Percentiles rank a stretch among this genome's conserved stretches.
phyloP scores from a whole-genome alignment of 179 eudicot genomes.

The Corrigiola litoralis region DNA sequence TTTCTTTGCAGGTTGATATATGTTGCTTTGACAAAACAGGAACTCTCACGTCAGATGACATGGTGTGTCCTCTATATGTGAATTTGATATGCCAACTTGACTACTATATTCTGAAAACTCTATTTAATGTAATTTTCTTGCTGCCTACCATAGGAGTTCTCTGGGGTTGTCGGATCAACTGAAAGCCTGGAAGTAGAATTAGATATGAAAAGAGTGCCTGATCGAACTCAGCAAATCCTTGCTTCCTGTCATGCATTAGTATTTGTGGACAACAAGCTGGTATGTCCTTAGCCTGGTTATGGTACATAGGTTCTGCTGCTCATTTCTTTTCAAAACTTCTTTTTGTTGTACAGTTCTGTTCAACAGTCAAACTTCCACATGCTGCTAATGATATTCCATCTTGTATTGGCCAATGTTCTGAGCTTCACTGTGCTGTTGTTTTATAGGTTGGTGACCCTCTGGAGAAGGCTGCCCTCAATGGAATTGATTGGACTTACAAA shows the following conservation, averaged over 20 bases:
- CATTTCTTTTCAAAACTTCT: neutral
- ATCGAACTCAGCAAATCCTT: constrained; percentile 77
- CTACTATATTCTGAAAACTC: neutral
- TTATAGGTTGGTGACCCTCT: constrained; percentile 98
- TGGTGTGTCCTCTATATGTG: constrained; percentile 47
- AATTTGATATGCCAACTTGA: neutral
- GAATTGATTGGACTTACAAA: constrained; percentile 92
- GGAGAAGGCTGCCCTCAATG: constrained; percentile 95
- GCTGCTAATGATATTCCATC: neutral
- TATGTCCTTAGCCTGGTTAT: constrained; percentile 34
- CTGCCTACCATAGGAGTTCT: constrained; percentile 58
- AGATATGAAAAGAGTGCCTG: constrained; percentile 65
- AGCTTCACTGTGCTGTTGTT: neutral
- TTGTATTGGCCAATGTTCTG: neutral
- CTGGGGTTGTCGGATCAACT: constrained; percentile 86
- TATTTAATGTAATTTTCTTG: neutral
- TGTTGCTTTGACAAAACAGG: constrained; percentile 99
- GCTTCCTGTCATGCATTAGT: constrained; percentile 99
- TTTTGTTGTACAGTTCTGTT: neutral
- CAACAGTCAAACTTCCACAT: neutral
- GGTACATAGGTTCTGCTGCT: neutral
- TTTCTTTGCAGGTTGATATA: constrained; percentile 76
- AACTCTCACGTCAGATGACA: constrained; percentile 99
- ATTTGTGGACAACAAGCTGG: constrained; percentile 97
- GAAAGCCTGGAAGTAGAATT: constrained; percentile 62